phyloP scores from a whole-genome alignment of 2,329 filamentous ascomycete species.

The Xylariaceae sp. region DNA sequence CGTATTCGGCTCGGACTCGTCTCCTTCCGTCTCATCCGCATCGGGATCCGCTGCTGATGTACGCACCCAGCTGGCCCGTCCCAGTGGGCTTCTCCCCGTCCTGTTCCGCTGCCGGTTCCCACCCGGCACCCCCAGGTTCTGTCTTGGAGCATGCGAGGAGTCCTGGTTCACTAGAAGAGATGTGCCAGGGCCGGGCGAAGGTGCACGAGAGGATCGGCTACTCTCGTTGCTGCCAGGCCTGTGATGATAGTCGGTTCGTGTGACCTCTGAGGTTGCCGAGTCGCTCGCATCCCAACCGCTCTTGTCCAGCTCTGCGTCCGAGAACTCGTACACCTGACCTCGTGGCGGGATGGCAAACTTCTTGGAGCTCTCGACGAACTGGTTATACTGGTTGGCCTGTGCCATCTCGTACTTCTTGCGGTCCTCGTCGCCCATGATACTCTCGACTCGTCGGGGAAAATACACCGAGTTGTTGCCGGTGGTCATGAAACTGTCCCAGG shows the following conservation, averaged over 20 bases:
- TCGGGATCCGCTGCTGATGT: conserved; percentile 36
- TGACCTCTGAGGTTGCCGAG: conserved; percentile 29
- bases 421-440: conserved; percentile 78
- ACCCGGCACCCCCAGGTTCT: conserved; percentile 27
- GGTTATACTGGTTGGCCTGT: conserved; percentile 55
- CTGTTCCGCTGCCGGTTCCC: conserved; percentile 31
- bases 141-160: conserved; percentile 18
- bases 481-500: conserved; percentile 68
- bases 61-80: conserved; percentile 40
- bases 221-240: conserved; percentile 29
- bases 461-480: conserved; percentile 64
- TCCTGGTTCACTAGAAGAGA: conserved; percentile 15
- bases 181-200: conserved; percentile 20
- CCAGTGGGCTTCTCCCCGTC: conserved; percentile 44
- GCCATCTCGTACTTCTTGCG: conserved; percentile 72
- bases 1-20: conserved; percentile 8
- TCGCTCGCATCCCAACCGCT: conserved; percentile 47
- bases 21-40: conserved; percentile 35
- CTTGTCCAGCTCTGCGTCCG: conserved; percentile 47
- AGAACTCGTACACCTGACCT: conserved; percentile 54
- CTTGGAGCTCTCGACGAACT: conserved; percentile 38
- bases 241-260: conserved; percentile 24
- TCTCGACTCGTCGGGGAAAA: conserved; percentile 70
- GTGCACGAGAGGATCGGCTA: conserved; percentile 18
- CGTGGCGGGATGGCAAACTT: conserved; percentile 41